Evolutionary conservation across 257 asterid species (phyloP), one percentile per base, ranked within the genome.

Genomic region (Parsonsia alboflavescens): DNA sequence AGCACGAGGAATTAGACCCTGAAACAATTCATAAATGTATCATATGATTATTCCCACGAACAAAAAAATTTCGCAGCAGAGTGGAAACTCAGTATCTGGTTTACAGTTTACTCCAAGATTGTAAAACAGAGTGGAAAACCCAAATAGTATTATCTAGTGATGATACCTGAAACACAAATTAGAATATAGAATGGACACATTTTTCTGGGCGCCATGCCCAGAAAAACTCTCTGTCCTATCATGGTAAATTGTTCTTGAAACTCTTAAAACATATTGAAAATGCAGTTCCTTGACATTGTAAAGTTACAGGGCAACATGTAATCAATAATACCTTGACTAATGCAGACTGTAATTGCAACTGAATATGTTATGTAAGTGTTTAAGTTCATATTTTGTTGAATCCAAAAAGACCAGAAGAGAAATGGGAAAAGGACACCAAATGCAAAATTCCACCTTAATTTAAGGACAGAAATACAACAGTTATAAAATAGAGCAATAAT

Each of bases 1-100:
- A 66, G 87, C 99, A 68, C 99, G 92, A 3, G 99, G 99, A 82
- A 94, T 83, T 88, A 94, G 77, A 77, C 99, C 99, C 98, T 91
- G 85, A 68, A 77, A 69, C 7, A 44, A 36, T 11, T 45, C n/a
- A 73, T 19, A 67, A 6, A 17, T 57, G 45, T 57, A 24, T 1
- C 44, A 52, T 52, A 61, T 26, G 57, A 57, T 7, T 71, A 53
- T 19, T 71, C n/a, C 68, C 44, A 41, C 57, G 26, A 67, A 68
- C 73, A 58, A 22, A 45, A 72, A 73, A 72, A 76, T 26, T 53
- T 26, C 1, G 70, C 21, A 62, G 24, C 16, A 16, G 19, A 21
- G 30, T 7, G 11, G 17, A 52, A 22, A 12, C 10, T 7, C 30
- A 10, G 6, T 21, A 9, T 12, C 46, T 7, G 4, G 5, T 39